Conservation (phyloP, 345 rosid genomes). For the Populus tremula region DNA sequence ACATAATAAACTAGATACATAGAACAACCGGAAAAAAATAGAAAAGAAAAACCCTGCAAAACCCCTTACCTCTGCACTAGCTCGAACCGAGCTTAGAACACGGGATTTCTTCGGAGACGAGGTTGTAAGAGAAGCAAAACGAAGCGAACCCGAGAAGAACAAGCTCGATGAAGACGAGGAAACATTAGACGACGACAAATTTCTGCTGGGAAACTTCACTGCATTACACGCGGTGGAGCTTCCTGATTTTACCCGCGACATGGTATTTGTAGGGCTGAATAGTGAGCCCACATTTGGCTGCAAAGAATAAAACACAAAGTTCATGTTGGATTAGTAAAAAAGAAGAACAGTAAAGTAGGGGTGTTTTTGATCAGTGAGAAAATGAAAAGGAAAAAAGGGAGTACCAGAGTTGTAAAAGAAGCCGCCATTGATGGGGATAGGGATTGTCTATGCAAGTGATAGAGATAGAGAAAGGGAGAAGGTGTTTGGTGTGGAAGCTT, state of each 20-base stretch:
- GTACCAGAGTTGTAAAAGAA: slow-evolving; percentile 51
- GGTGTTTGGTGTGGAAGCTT: neutral
- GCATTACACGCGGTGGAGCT: slow-evolving; percentile 25
- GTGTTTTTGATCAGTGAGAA: neutral
- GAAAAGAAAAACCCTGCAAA: neutral
- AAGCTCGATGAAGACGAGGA: slow-evolving; percentile 29
- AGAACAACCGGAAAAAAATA: neutral
- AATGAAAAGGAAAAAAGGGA: neutral
- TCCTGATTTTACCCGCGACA: slow-evolving; percentile 24
- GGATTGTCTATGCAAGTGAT: neutral
- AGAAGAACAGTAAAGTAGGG: neutral
- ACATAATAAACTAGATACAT: neutral
- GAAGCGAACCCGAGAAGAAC: slow-evolving; percentile 39
- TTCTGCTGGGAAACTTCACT: slow-evolving; percentile 24
- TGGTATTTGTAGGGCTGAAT: slow-evolving; percentile 31
- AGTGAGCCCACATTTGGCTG: slow-evolving; percentile 61
- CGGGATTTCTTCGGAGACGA: slow-evolving; percentile 31
- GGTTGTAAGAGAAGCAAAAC: slow-evolving; percentile 28
- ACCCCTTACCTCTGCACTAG: slow-evolving; percentile 65
- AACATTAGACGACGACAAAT: slow-evolving; percentile 12
- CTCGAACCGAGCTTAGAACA: slow-evolving; percentile 45
- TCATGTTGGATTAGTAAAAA: neutral
- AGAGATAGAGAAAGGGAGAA: neutral
- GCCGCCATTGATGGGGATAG: slow-evolving; percentile 49
- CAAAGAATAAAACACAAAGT: neutral